These are phyloP conservation scores for Petasospora fabianii DNA, from an alignment of 1,139 yeast genomes.

Conservation along the genomic window DNA sequence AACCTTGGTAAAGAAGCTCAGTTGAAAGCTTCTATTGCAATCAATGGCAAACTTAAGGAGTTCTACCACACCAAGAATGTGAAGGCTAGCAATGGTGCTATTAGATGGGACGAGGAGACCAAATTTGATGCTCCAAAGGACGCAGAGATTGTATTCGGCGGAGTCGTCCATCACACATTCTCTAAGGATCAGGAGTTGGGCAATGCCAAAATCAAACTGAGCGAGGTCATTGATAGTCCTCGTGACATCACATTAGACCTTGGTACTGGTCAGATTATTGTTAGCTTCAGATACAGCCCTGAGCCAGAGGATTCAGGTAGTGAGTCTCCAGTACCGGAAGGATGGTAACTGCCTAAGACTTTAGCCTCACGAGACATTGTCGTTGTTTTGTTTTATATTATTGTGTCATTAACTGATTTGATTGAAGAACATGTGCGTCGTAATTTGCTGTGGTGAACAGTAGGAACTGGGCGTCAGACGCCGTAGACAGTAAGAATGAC, in stretches of 20 bases:
- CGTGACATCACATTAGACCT: slow-evolving; percentile 24
- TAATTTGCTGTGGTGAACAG: not conserved
- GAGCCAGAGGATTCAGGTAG: slow-evolving; percentile 16
- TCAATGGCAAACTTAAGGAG: slow-evolving; percentile 51
- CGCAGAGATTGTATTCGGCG: slow-evolving; percentile 53
- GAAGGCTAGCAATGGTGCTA: slow-evolving; percentile 47
- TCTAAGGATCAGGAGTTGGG: slow-evolving; percentile 71
- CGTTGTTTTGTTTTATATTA: not conserved
- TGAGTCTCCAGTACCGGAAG: slow-evolving; percentile 20
- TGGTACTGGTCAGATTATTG: slow-evolving; percentile 25
- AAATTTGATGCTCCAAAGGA: slow-evolving; percentile 65
- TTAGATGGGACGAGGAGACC: slow-evolving; percentile 61
- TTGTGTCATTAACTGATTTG: slow-evolving; percentile 2
- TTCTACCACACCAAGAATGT: slow-evolving; percentile 61
- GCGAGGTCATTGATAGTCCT: slow-evolving; percentile 32
- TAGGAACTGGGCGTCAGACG: no score
- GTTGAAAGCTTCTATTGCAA: slow-evolving; percentile 50
- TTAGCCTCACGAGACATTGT: not conserved
- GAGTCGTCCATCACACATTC: slow-evolving; percentile 67
- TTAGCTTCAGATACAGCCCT: slow-evolving; percentile 26
- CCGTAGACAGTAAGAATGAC: no score
- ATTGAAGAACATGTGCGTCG: not conserved
- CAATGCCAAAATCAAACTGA: slow-evolving; percentile 41
- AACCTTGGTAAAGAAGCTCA: slow-evolving; percentile 39
- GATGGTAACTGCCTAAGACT: slow-evolving; percentile 13